Evolutionary conservation across 768 basidiomycete species (phyloP), one percentile per base, ranked within the genome.

Genomic region (Paxillus ammoniavirescens): DNA sequence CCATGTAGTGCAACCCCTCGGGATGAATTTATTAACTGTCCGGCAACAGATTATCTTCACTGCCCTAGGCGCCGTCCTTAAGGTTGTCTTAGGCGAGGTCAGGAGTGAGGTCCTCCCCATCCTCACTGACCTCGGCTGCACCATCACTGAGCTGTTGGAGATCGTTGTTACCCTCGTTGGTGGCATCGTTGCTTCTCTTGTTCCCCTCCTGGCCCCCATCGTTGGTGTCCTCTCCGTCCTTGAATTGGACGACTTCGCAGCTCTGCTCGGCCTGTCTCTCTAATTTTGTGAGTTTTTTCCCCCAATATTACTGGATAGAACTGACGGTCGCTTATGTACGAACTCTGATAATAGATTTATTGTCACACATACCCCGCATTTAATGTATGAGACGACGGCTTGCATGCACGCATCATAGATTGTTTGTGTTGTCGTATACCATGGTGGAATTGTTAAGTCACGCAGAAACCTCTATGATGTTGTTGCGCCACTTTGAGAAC

Each of bases 1-100:
- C 3, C 35, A 9, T 23, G 12, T 21, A 21, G 12, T 21, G n/a
- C 15, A 1, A 17, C 42, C n/a, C 10, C 1, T 18, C 5, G 2
- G 37, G 8, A 3, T 52, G 7, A 57, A 7, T 26, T 28, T 15
- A 9, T 9, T 41, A 4, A 8, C 41, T n/a, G 1, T n/a, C 35
- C 12, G 10, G 42, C 5, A 49, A 9, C 40, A 73, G 71, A 28
- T 63, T 9, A 41, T 72, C 53, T 62, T 75, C 57, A 47, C 37
- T 18, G 69, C 66, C 14, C 49, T 67, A 47, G 56, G 62, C 5
- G 46, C 50, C 17, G 55, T 69, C 46, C 52, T 74, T n/a, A 43
- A 46, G 21, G 41, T 69, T 13, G 44, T 54, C 47, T 42, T 50
- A 21, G 37, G 30, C 14, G 54, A 41, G 8, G 42, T 56, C 45